These are phyloP conservation scores for Penicillium sp. DNA, from an alignment of 2,329 filamentous ascomycete genomes.

Conservation along the genomic window DNA sequence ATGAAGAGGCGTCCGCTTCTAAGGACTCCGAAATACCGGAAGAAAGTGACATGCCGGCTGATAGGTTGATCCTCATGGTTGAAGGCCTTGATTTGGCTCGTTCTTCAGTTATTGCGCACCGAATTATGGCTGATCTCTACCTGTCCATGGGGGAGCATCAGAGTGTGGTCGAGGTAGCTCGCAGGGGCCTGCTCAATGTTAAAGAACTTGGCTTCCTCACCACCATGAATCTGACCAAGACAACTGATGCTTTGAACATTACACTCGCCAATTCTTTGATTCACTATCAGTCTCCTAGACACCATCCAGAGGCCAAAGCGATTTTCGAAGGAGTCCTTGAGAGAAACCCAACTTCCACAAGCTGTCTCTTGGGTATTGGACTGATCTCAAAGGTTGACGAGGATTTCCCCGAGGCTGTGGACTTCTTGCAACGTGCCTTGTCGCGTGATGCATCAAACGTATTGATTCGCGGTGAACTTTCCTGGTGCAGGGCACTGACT, in stretches of 20 bases:
- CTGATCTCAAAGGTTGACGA: conserved; percentile 92
- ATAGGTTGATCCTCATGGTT: conserved; percentile 79
- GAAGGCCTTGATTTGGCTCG: conserved; percentile 65
- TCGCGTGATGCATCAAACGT: conserved; percentile 71
- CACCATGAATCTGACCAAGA: conserved; percentile 68
- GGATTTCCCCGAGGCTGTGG: conserved; percentile 77
- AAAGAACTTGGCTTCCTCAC: conserved; percentile 63
- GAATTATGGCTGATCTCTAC: conserved; percentile 81
- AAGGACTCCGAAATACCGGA: conserved; percentile 39
- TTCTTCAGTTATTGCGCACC: conserved; percentile 77
- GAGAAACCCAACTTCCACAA: conserved; percentile 72
- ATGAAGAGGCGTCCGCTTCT: conserved; percentile 31
- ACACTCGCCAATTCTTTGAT: conserved; percentile 85
- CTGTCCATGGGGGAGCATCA: conserved; percentile 82
- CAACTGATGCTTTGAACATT: conserved; percentile 71
- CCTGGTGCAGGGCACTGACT: conserved; percentile 85
- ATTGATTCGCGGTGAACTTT: conserved; percentile 79
- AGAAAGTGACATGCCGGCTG: conserved; percentile 60
- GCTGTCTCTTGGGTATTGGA: conserved; percentile 84
- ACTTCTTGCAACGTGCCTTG: conserved; percentile 76
- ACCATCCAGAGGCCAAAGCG: conserved; percentile 84
- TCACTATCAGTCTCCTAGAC: conserved; percentile 82
- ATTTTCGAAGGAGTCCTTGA: conserved; percentile 81
- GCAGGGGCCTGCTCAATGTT: conserved; percentile 67
- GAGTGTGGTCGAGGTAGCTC: conserved; percentile 74